phyloP scores from a whole-genome alignment of 2,329 filamentous ascomycete genomes.

The Aurifilum marmelostoma region DNA sequence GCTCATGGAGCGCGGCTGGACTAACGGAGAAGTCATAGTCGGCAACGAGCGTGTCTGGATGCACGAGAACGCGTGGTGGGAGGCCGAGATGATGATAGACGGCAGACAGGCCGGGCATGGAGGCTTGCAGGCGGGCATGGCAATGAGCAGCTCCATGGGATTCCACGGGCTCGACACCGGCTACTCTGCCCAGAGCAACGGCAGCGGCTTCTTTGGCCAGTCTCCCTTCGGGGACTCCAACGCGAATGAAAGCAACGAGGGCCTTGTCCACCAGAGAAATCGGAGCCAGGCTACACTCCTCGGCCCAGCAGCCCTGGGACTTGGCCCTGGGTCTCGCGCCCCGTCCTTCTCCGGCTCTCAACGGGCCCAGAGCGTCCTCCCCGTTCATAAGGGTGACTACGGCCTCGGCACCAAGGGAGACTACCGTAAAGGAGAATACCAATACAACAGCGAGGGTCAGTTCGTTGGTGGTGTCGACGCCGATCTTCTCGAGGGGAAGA shows the following conservation, averaged over 20 bases:
- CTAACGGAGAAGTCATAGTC: constrained; percentile 92
- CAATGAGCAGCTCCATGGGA: constrained; percentile 41
- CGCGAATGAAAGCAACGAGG: constrained; percentile 71
- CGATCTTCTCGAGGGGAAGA: constrained; percentile 76
- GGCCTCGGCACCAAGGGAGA: constrained; percentile 88
- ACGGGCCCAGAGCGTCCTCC: constrained; percentile 50
- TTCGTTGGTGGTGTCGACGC: constrained; percentile 73
- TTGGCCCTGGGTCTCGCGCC: constrained; percentile 35
- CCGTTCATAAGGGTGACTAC: constrained; percentile 74
- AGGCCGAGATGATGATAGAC: constrained; percentile 94
- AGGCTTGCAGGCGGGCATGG: constrained; percentile 45
- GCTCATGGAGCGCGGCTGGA: constrained; percentile 95
- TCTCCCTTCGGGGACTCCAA: constrained; percentile 62
- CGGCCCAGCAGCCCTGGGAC: constrained; percentile 43
- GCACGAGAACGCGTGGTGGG: constrained; percentile 94
- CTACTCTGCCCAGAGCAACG: constrained; percentile 62
- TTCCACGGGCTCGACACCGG: constrained; percentile 69
- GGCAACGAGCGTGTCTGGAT: constrained; percentile 95
- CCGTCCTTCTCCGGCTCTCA: constrained; percentile 64
- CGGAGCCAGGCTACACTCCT: constrained; percentile 56
- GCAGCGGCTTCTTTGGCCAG: constrained; percentile 70
- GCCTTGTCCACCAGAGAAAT: constrained; percentile 66
- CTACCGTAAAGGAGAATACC: constrained; percentile 66
- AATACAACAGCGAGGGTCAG: constrained; percentile 72
- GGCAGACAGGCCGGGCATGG: constrained; percentile 61